Conservation (phyloP, 192 early-diverging fungal genomes). For the Podila clonocystis region DNA sequence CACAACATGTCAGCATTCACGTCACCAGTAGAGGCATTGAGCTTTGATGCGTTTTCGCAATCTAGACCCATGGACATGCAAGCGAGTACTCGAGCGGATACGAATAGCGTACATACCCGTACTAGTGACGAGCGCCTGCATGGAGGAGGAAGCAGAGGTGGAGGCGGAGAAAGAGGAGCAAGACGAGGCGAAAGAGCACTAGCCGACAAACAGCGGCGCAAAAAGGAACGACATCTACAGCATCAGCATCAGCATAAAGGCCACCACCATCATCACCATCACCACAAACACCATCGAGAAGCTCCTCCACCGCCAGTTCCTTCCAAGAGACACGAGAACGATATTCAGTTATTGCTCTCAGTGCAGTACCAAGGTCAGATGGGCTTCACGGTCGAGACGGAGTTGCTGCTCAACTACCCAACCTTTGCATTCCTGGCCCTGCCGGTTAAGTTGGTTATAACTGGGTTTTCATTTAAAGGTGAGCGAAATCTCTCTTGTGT, state of each 20-base stretch:
- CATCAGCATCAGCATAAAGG: neutral
- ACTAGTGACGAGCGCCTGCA: no score
- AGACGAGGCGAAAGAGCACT: neutral
- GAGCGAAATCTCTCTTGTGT: neutral
- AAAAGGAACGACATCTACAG: neutral
- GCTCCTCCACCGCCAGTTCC: neutral
- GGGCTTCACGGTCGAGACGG: constrained; percentile 72
- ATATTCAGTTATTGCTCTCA: constrained; percentile 71
- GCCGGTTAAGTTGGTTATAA: constrained; percentile 75
- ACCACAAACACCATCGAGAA: neutral
- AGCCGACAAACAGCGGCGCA: neutral
- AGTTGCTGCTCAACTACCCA: constrained; percentile 81
- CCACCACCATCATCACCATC: neutral
- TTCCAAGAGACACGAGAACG: constrained; percentile 61
- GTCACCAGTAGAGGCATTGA: constrained; percentile 33
- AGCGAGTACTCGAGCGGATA: constrained; percentile 19
- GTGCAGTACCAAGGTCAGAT: constrained; percentile 81
- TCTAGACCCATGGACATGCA: constrained; percentile 2
- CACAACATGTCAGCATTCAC: neutral
- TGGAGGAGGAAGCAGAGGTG: no score
- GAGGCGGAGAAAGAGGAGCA: no score
- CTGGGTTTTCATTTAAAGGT: constrained; percentile 75
- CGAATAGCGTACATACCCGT: neutral
- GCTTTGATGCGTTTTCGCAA: constrained; percentile 29
- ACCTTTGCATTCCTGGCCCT: constrained; percentile 77